phyloP scores from a whole-genome alignment of 164 flowering plant species.

The Umbilicus rupestris region DNA sequence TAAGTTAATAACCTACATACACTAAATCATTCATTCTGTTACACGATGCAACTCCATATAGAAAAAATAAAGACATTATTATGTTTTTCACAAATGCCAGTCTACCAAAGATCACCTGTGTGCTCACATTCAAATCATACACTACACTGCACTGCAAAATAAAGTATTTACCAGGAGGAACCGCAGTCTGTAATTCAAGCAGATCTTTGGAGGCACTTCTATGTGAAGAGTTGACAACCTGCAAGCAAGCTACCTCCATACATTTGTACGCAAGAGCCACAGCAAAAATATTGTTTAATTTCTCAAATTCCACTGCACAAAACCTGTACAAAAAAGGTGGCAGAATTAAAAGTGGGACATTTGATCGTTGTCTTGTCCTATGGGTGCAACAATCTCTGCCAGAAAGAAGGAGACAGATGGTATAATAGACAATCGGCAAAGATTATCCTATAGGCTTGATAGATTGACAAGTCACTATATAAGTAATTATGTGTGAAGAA shows the following conservation, averaged over 20 bases:
- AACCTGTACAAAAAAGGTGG: slow-evolving; percentile 26
- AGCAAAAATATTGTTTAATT: slow-evolving; percentile 49
- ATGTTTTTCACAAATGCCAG: not conserved
- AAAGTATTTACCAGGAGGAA: slow-evolving; percentile 48
- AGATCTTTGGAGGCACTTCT: slow-evolving; percentile 31
- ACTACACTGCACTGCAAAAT: not conserved
- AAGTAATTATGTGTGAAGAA: not conserved
- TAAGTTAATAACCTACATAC: not conserved
- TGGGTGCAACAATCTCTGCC: not conserved
- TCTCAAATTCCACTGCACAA: slow-evolving; percentile 75
- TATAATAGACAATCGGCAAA: not conserved
- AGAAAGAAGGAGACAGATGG: not conserved
- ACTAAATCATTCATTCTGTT: not conserved
- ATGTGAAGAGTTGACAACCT: slow-evolving; percentile 46
- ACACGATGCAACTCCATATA: not conserved
- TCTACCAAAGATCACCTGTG: not conserved
- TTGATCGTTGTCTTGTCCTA: not conserved
- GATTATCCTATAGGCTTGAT: not conserved
- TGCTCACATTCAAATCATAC: not conserved
- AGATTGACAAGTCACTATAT: not conserved
- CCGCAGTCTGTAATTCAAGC: slow-evolving; percentile 47
- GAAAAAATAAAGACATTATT: too few relatives aligned
- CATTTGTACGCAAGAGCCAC: slow-evolving; percentile 90
- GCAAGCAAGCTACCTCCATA: slow-evolving; percentile 74
- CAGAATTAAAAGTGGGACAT: not conserved